Percentiles rank a stretch among this genome's conserved stretches.
phyloP scores from a whole-genome alignment of 2,329 filamentous ascomycete species.

The Alternaria atra region DNA sequence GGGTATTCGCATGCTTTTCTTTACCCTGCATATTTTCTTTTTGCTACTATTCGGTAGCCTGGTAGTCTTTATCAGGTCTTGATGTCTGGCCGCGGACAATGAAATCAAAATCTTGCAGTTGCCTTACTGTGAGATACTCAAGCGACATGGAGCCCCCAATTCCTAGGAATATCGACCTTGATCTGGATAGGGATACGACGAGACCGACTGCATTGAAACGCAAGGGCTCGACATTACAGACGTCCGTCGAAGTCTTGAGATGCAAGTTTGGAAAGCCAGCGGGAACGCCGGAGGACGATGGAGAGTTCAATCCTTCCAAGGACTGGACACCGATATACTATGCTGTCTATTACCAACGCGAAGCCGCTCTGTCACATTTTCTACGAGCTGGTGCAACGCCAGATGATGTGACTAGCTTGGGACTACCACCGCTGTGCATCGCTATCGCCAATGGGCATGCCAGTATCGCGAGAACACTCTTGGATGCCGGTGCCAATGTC shows the following conservation, averaged over 20 bases:
- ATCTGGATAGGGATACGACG: slow-evolving; percentile 17
- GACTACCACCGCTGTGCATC: slow-evolving; percentile 40
- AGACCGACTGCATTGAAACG: slow-evolving; percentile 19
- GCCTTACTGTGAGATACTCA: slow-evolving; percentile 23
- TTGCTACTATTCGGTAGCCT: not conserved
- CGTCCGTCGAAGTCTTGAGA: slow-evolving; percentile 42
- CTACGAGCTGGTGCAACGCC: slow-evolving; percentile 38
- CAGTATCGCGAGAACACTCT: slow-evolving; percentile 35
- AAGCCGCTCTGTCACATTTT: slow-evolving; percentile 45
- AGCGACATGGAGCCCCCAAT: slow-evolving; percentile 26
- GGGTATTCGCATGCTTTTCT: not conserved
- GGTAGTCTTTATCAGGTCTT: slow-evolving; percentile 7
- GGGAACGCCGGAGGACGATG: slow-evolving; percentile 9
- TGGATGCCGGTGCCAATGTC: slow-evolving; percentile 39
- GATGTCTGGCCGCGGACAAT: slow-evolving; percentile 11
- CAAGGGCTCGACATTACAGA: slow-evolving; percentile 41
- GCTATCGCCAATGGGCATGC: slow-evolving; percentile 40
- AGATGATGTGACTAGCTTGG: slow-evolving; percentile 32
- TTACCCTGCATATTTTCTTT: slow-evolving; percentile 10
- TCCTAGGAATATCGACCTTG: slow-evolving; percentile 25
- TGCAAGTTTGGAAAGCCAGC: slow-evolving; percentile 40
- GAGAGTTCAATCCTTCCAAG: slow-evolving; percentile 32
- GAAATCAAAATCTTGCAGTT: slow-evolving; percentile 31
- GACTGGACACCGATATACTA: slow-evolving; percentile 44
- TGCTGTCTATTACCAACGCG: slow-evolving; percentile 42